phyloP scores from a whole-genome alignment of 2,329 filamentous ascomycete genomes.

The Berkeleyomyces basicola region DNA sequence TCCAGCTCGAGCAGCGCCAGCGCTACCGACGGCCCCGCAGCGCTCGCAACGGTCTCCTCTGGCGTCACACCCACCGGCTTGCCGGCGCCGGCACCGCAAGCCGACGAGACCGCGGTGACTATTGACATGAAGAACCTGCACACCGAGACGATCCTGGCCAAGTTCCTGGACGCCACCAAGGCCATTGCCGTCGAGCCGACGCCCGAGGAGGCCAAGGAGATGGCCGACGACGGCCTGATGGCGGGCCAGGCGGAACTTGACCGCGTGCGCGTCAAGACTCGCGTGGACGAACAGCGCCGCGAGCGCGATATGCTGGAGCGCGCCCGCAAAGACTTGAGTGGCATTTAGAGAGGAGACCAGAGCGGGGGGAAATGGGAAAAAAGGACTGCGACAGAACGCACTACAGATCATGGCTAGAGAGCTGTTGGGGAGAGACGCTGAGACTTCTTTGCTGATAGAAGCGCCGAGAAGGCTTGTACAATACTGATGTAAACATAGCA shows the following conservation, averaged over 20 bases:
- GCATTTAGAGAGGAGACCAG: constrained; percentile 35
- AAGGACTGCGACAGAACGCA: constrained; percentile 37
- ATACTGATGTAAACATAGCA: background rate
- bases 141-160: constrained; percentile 44
- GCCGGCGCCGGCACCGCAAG: constrained; percentile 28
- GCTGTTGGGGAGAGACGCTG: constrained; percentile 18
- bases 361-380: constrained; percentile 32
- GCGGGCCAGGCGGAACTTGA: constrained; percentile 1
- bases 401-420: constrained; percentile 39
- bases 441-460: background rate
- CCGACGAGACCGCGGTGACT: constrained; percentile 33
- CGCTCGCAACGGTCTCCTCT: constrained; percentile 27
- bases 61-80: constrained; percentile 27
- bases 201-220: constrained; percentile 39
- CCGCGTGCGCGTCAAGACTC: constrained; percentile 5
- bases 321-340: constrained; percentile 9
- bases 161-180: constrained; percentile 45
- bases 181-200: constrained; percentile 41
- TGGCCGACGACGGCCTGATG: constrained; percentile 3
- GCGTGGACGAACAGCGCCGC: constrained; percentile 8
- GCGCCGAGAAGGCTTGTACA: background rate
- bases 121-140: constrained; percentile 48
- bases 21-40: constrained; percentile 18
- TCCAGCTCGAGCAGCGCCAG: constrained; percentile 16
- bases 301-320: constrained; percentile 12